Conservation (phyloP, 75 land plant genomes). For the Picea glauca region DNA sequence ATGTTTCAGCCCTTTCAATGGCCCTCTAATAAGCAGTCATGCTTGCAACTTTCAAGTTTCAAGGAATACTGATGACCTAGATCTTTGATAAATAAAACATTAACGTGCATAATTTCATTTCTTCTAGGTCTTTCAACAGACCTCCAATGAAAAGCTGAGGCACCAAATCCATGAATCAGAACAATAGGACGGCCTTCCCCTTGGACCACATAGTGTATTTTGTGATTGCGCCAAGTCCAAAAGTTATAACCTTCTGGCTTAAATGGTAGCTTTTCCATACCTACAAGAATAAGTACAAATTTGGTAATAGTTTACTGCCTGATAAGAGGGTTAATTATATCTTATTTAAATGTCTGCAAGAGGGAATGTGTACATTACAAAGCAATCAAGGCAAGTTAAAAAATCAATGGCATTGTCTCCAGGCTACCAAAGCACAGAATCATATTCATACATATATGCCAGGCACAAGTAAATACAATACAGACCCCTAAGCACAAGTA, state of each 20-base stretch:
- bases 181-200: conserved; percentile 81
- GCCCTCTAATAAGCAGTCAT: not conserved
- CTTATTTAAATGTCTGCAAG: too few species aligned
- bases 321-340: too few species aligned
- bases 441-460: too few species aligned
- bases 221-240: conserved; percentile 90
- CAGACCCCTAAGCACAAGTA: too few species aligned
- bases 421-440: too few species aligned
- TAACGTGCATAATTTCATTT: not conserved
- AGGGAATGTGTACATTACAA: too few species aligned
- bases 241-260: conserved; percentile 89
- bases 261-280: conserved; percentile 73
- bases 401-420: too few species aligned
- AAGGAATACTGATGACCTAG: not conserved
- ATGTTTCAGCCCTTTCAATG: not conserved
- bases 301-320: too few species aligned
- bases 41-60: not conserved
- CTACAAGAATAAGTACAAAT: conserved; percentile 25
- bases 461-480: too few species aligned
- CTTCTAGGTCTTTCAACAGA: conserved; percentile 15
- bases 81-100: not conserved
- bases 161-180: conserved; percentile 98
- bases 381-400: too few species aligned
- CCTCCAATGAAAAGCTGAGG: conserved; percentile 99
- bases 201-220: conserved; percentile 91